Percentiles rank a stretch among this genome's conserved stretches.
Conservation (phyloP, 805 yeast genomes). For the Spencermartinsiella europaea region DNA sequence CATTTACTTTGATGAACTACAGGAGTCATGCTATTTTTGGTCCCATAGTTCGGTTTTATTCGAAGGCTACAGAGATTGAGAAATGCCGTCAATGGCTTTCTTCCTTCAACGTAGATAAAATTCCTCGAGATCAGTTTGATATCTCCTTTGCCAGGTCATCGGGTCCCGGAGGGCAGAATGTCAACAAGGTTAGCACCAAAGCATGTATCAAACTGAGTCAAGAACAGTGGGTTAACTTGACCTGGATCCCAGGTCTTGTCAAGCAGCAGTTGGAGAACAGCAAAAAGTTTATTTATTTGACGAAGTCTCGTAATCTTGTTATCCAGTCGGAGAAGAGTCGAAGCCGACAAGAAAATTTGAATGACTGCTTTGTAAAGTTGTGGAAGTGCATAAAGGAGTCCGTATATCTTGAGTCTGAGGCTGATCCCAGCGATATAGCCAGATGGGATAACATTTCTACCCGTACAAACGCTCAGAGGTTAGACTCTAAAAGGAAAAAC, state of each 20-base stretch:
- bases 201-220: constrained; percentile 52
- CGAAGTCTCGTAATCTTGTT: constrained; percentile 47
- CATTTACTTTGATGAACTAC: neutral
- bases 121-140: constrained; percentile 45
- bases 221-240: constrained; percentile 40
- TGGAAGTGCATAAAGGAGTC: constrained; percentile 44
- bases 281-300: constrained; percentile 44
- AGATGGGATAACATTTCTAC: constrained; percentile 45
- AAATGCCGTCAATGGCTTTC: constrained; percentile 38
- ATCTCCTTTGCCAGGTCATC: constrained; percentile 54
- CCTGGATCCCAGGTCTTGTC: constrained; percentile 58
- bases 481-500: constrained; percentile 34
- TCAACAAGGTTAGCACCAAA: constrained; percentile 62
- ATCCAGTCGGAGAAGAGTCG: constrained; percentile 59
- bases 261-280: constrained; percentile 36
- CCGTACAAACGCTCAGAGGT: constrained; percentile 33
- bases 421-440: constrained; percentile 39
- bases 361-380: constrained; percentile 57
- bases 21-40: neutral
- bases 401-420: constrained; percentile 46
- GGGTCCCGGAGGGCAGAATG: constrained; percentile 89
- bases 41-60: neutral
- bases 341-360: constrained; percentile 51
- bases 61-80: neutral
- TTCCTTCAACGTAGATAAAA: constrained; percentile 25